A percentile compares a stretch with the other conserved stretches of the same genome.
These are phyloP conservation scores for Phytophthora kernoviae DNA, from an alignment of 352 stramenopile species.

Conservation along the genomic window DNA sequence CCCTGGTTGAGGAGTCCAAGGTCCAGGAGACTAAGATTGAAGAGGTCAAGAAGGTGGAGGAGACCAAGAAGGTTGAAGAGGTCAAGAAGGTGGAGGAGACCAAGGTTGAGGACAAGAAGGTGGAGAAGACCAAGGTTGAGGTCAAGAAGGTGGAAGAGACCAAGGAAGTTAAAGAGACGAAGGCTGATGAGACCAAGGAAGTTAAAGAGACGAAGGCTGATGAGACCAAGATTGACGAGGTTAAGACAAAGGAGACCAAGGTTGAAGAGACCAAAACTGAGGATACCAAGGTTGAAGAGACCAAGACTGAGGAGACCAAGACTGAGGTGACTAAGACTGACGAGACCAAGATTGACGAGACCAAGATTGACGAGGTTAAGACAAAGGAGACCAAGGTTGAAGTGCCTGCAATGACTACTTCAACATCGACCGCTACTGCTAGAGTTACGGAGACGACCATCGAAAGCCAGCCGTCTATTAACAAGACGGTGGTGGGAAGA, in stretches of 20 bases:
- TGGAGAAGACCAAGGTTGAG: conserved; percentile 13
- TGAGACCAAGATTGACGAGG: conserved; percentile 4
- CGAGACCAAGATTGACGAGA: conserved; percentile 1
- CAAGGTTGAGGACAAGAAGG: conserved; percentile 13
- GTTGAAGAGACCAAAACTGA: neutral
- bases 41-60: conserved; percentile 8
- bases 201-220: neutral
- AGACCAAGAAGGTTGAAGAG: conserved; percentile 13
- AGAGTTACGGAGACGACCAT: conserved; percentile 39
- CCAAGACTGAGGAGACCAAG: conserved; percentile 5
- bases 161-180: conserved; percentile 4
- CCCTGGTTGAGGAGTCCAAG: conserved; percentile 5
- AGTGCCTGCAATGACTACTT: conserved; percentile 12
- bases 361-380: conserved; percentile 6
- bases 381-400: neutral
- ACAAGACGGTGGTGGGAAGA: conserved; percentile 45
- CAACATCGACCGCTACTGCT: conserved; percentile 23
- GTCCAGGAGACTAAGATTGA: conserved; percentile 16
- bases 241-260: neutral
- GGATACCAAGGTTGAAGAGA: neutral
- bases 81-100: conserved; percentile 5
- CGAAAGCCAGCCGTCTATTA: conserved; percentile 26
- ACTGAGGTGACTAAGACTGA: neutral
- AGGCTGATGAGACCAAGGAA: neutral
- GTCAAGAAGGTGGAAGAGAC: conserved; percentile 9